Base-by-base conservation (phyloP, 306 rosid species). In the Gillenia trifoliata region DNA sequence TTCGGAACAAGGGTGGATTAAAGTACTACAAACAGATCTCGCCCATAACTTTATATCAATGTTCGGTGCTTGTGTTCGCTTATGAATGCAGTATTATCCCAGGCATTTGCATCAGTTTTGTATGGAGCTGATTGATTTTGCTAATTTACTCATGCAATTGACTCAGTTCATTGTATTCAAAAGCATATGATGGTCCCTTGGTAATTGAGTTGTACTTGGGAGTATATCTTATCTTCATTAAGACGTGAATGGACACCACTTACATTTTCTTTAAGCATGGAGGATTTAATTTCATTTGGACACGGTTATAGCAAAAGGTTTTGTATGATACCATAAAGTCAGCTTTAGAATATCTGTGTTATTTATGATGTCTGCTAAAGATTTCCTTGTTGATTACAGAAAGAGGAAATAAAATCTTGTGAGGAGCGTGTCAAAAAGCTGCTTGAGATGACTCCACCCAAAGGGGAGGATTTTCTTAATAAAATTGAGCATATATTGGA, bases 401-500 rank as follows among this genome's bases (percentile, higher is more conserved):
- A 86, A 89, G 98, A 93, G 65, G 98, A 93, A 81, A 87, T 93
- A 82, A 87, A 84, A 82, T 84, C 89, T 30, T 89, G 87, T 7
- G 97, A 93, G 83, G 96, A 85, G 74, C 98, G 86, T 40, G 98
- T 89, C 71, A 93, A 88, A 81, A 91, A 75, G 71, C 87, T 90
- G 85, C 93, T 93, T 76, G 85, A 90, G 80, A 73, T 93, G 84
- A 93, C 97, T 75, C 97, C 97, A 52, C 97, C 98, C 26, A 91
- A 81, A 85, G 98, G 98, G 54, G 77, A 66, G 54, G 88, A 79
- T 64, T 93, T 93, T 77, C 97, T 91, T 82, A 66, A 70, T 67
- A 91, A 93, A 86, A 85, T 91, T 81, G 97, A 93, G 83, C 98
- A 89, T 87, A 79, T 91, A 75, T 78, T 93, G 81, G 97, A 91